Conservation (phyloP, 2,329 filamentous ascomycete species). For the Seiridium unicorne region DNA sequence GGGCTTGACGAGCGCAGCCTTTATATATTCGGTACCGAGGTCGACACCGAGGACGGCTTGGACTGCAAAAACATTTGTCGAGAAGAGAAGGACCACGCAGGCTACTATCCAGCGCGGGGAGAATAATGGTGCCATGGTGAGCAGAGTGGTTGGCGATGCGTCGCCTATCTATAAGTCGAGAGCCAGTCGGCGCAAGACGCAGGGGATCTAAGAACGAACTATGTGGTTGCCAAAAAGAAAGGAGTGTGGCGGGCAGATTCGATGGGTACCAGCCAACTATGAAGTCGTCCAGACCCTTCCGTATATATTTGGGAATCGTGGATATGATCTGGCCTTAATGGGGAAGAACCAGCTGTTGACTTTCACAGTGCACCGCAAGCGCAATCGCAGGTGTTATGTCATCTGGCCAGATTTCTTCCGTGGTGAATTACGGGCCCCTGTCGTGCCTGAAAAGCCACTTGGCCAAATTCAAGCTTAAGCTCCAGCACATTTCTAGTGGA, state of each 20-base stretch:
- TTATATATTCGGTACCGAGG: slow-evolving; percentile 94
- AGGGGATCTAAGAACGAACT: neutral
- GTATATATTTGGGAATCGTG: neutral
- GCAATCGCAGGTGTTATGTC: too few relatives aligned
- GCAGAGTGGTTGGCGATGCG: slow-evolving; percentile 1
- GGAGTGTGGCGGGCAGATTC: neutral
- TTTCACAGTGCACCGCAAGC: neutral
- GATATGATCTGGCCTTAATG: neutral
- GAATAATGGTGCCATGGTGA: slow-evolving; percentile 36
- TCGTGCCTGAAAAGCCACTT: neutral
- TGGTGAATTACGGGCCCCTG: too few relatives aligned
- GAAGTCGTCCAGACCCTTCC: neutral
- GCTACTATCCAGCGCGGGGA: slow-evolving; percentile 35
- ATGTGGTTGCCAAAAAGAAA: neutral
- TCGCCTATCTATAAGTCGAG: slow-evolving; percentile 5
- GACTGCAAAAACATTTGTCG: slow-evolving; percentile 48
- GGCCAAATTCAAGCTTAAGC: neutral
- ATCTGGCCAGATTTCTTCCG: too few relatives aligned
- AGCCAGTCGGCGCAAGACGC: slow-evolving; percentile 1
- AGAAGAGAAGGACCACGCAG: slow-evolving; percentile 40
- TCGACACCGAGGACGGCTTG: slow-evolving; percentile 88
- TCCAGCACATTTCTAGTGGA: neutral
- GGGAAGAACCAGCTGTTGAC: neutral
- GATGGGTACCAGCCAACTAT: neutral
- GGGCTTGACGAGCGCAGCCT: slow-evolving; percentile 92